phyloP scores from a whole-genome alignment of 148 eudicot species.

The Simmondsia chinensis region DNA sequence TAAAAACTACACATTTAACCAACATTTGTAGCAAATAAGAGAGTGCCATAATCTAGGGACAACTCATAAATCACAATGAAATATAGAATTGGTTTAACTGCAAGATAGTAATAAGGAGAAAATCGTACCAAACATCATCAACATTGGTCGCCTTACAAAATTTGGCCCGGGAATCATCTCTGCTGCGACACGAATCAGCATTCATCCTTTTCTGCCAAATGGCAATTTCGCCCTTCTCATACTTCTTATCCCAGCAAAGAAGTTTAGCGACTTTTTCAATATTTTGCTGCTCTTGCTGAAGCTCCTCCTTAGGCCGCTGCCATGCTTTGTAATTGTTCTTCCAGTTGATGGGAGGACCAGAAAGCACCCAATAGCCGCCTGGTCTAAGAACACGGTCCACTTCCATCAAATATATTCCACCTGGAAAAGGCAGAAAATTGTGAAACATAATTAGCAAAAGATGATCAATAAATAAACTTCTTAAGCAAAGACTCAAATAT shows the following conservation, averaged over 20 bases:
- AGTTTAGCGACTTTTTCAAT: constrained; percentile 80
- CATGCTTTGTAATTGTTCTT: constrained; percentile 61
- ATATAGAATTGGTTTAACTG: too few species aligned
- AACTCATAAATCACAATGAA: too few species aligned
- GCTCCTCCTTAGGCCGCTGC: constrained; percentile 81
- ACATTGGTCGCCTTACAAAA: constrained; percentile 45
- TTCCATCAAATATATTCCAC: constrained; percentile 88
- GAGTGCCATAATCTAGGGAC: too few species aligned
- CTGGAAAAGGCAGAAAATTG: constrained; percentile 37
- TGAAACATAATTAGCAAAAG: too few species aligned
- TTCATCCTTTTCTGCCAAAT: constrained; percentile 67
- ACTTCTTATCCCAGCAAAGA: constrained; percentile 89
- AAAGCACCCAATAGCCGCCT: constrained; percentile 97
- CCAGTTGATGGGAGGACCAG: constrained; percentile 98
- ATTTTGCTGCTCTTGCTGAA: constrained; percentile 70
- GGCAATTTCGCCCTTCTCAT: constrained; percentile 82
- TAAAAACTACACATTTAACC: too few species aligned
- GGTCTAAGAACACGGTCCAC: constrained; percentile 96
- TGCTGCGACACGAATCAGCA: constrained; percentile 52
- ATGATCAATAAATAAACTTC: too few species aligned
- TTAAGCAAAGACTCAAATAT: too few species aligned
- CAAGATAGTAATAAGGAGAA: too few species aligned
- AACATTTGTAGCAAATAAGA: too few species aligned
- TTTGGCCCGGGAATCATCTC: constrained; percentile 42
- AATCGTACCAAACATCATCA: constrained; percentile 78